Percentiles rank a stretch among this genome's conserved stretches.
Conservation (phyloP, 164 flowering plant species). For the Macadamia tetraphylla region DNA sequence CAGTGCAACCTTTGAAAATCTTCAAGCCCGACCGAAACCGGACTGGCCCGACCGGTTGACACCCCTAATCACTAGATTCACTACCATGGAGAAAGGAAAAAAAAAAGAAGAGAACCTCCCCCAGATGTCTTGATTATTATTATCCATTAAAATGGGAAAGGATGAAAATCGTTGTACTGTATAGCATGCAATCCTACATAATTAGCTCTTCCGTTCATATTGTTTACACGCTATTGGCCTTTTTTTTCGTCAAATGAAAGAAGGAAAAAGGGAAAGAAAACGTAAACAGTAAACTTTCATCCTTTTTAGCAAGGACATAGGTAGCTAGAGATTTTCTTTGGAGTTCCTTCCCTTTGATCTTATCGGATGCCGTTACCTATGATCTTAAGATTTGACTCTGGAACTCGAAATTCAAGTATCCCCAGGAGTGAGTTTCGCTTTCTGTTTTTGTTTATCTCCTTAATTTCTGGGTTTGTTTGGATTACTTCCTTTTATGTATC, state of each 20-base stretch:
- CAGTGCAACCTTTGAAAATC: too few relatives aligned
- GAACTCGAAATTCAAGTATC: constrained; percentile 13
- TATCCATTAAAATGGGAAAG: too few relatives aligned
- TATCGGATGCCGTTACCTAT: constrained; percentile 4
- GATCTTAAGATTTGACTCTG: constrained; percentile 10
- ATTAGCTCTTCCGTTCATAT: too few relatives aligned
- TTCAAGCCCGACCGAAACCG: too few relatives aligned
- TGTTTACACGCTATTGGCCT: neutral
- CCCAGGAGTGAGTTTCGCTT: constrained; percentile 16
- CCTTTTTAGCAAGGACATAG: constrained; percentile 12
- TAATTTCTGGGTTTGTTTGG: neutral
- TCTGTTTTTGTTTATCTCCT: neutral
- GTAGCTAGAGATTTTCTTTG: constrained; percentile 22
- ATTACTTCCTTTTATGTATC: constrained; percentile 12
- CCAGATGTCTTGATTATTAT: too few relatives aligned
- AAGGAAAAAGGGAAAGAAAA: neutral
- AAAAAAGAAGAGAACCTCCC: too few relatives aligned
- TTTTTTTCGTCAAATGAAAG: neutral
- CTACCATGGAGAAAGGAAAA: too few relatives aligned
- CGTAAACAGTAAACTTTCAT: constrained; percentile 13
- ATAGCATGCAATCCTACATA: too few relatives aligned
- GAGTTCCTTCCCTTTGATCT: constrained; percentile 27
- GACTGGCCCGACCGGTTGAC: too few relatives aligned
- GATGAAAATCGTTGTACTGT: too few relatives aligned
- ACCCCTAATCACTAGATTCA: too few relatives aligned